Percentiles rank a stretch among this genome's conserved stretches.
Conservation (phyloP, 2,329 filamentous ascomycete species). For the Botrytis byssoidea region DNA sequence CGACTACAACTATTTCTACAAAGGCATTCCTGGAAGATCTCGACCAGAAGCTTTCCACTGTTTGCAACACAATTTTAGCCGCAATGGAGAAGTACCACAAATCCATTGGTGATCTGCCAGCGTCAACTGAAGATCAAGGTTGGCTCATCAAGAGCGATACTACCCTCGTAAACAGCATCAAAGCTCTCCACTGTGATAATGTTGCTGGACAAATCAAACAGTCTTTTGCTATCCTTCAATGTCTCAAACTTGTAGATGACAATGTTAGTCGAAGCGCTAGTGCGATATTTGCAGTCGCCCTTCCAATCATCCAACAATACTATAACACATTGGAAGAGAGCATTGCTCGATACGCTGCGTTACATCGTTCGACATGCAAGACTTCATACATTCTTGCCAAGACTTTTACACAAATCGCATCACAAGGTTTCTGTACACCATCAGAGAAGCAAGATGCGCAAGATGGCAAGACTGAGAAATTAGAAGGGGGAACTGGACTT, state of each 20-base stretch:
- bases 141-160: slow-evolving; percentile 55
- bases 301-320: slow-evolving; percentile 77
- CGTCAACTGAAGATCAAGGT: slow-evolving; percentile 57
- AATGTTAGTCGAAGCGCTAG: slow-evolving; percentile 47
- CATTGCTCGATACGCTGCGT: slow-evolving; percentile 55
- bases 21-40: slow-evolving; percentile 44
- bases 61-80: slow-evolving; percentile 76
- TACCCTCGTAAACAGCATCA: slow-evolving; percentile 31
- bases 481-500: slow-evolving; percentile 89
- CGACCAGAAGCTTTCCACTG: slow-evolving; percentile 56
- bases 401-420: slow-evolving; percentile 74
- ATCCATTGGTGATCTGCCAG: slow-evolving; percentile 53
- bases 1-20: slow-evolving; percentile 18
- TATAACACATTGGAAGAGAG: slow-evolving; percentile 57
- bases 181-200: slow-evolving; percentile 32
- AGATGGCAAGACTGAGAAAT: slow-evolving; percentile 68
- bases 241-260: slow-evolving; percentile 45
- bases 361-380: slow-evolving; percentile 71
- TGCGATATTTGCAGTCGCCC: slow-evolving; percentile 58
- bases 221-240: slow-evolving; percentile 47
- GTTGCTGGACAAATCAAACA: slow-evolving; percentile 42
- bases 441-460: slow-evolving; percentile 74
- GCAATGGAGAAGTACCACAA: slow-evolving; percentile 72
- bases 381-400: slow-evolving; percentile 74
- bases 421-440: slow-evolving; percentile 88